A percentile compares a stretch with the other conserved stretches of the same genome.
These are phyloP conservation scores for Phytophthora ohioensis DNA, from an alignment of 352 stramenopile genomes.

Conservation along the genomic window DNA sequence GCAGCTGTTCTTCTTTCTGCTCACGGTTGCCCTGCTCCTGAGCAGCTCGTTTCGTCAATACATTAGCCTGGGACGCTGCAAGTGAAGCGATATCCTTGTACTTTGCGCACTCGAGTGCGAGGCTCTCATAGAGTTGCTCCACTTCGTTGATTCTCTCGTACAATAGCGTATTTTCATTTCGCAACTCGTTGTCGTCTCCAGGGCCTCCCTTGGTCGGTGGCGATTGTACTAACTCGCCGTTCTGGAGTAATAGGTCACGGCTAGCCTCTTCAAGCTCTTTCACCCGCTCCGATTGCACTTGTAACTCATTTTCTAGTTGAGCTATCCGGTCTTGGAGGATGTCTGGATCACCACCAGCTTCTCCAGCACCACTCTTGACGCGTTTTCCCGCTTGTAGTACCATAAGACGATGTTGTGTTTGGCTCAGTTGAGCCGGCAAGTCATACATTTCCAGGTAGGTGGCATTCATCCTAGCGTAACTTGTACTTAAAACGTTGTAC, in stretches of 20 bases:
- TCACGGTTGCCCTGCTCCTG: constrained; percentile 60
- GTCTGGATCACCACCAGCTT: constrained; percentile 1
- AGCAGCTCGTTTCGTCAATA: constrained; percentile 47
- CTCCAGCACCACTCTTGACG: constrained; percentile 6
- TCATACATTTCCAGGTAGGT: constrained; percentile 64
- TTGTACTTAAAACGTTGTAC: constrained; percentile 51
- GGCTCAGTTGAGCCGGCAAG: constrained; percentile 53
- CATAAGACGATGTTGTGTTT: constrained; percentile 57
- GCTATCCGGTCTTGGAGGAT: constrained; percentile 46
- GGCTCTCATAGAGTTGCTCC: constrained; percentile 76
- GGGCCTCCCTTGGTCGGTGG: neutral
- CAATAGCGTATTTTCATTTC: constrained; percentile 63
- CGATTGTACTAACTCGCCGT: constrained; percentile 20
- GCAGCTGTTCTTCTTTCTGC: constrained; percentile 69
- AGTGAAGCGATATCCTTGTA: constrained; percentile 74
- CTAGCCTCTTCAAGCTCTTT: constrained; percentile 60
- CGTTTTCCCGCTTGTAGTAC: constrained; percentile 53
- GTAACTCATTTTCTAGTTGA: constrained; percentile 64
- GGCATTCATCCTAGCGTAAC: constrained; percentile 53
- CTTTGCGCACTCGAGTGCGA: constrained; percentile 67
- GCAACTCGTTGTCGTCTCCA: constrained; percentile 41
- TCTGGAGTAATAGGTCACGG: constrained; percentile 8
- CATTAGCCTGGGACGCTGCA: constrained; percentile 72
- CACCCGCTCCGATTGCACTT: constrained; percentile 43
- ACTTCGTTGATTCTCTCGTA: constrained; percentile 76